Evolutionary conservation across 306 rosid genomes (phyloP), one percentile per base, ranked within the genome.

Genomic region (Bauhinia variegata): DNA sequence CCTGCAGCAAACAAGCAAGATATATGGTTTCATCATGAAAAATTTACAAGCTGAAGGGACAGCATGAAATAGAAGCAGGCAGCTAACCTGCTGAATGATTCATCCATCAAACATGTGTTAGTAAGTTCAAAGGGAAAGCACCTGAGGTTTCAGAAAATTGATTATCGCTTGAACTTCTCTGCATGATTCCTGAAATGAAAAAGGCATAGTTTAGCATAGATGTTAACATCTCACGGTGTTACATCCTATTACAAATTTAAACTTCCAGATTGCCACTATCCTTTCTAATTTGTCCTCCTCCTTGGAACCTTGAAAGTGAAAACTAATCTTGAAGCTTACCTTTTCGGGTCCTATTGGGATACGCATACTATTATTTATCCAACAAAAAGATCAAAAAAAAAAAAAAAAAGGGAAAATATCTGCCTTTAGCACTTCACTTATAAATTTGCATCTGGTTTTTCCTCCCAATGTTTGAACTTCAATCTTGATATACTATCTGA

Each of bases 131-230:
- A 68, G 44, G 75, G 55, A 68, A 54, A 75, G 72, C 63, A 87
- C 98, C 96, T 93, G 83, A 30, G 99, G 99, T 84, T 88, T 86
- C 80, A 93, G 79, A 80, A 67, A 79, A 71, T 78, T 71, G 52
- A 92, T 86, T 31, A 89, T 81, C 49, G 82, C 95, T 67, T 84
- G 84, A 65, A 89, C 97, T 83, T 92, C 90, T 77, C 82, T 70
- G 81, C 96, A 89, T 59, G 98, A 87, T 71, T 85, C 95, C 95
- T 23, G 28, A 1, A 23, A 23, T 2, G 2, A 23, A 23, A 23
- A 1, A 2, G 2, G 28, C 28, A 23, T 23, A 23, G 28, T 23
- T 23, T 2, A 23, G 33, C 42, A 67, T 0, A 60, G 4, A 46
- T 67, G 56, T 55, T 23, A 36, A 60, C 67, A n/a, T 39, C 28